phyloP scores from a whole-genome alignment of 176 grass and related monocot genomes.

The Phoenix dactylifera region DNA sequence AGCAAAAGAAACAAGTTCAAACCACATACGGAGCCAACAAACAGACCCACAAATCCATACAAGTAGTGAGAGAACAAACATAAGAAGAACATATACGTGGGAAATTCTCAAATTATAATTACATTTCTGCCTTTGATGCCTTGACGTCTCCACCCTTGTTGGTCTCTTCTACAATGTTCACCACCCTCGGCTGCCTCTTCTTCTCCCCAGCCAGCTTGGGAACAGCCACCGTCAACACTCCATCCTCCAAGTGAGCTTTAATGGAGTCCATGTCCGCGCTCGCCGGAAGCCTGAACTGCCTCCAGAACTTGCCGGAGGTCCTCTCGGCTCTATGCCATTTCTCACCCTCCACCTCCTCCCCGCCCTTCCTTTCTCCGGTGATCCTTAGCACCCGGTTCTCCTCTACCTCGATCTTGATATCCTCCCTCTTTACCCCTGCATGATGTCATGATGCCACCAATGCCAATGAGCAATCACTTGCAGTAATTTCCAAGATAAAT shows the following conservation, averaged over 20 bases:
- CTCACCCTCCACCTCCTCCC: constrained; percentile 23
- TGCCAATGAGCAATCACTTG: no score
- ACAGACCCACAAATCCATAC: no score
- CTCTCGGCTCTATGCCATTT: constrained; percentile 49
- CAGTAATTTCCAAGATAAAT: no score
- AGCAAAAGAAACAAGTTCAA: no score
- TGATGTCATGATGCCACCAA: no score
- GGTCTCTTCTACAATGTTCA: constrained; percentile 18
- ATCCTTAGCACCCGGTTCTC: constrained; percentile 41
- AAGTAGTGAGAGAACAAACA: no score
- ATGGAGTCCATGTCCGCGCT: constrained; percentile 23
- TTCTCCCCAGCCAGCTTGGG: constrained; percentile 25
- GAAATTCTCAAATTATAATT: no score
- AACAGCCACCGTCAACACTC: constrained; percentile 33
- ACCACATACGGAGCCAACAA: no score
- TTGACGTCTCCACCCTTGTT: constrained; percentile 23
- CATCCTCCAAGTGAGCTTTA: constrained; percentile 2
- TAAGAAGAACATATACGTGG: no score
- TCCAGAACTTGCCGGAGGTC: constrained; percentile 34
- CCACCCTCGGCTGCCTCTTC: constrained; percentile 21
- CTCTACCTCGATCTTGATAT: constrained; percentile 49
- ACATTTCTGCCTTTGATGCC: neutral
- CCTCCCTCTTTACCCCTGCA: constrained; percentile 26
- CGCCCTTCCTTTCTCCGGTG: constrained; percentile 34
- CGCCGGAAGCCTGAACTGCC: constrained; percentile 32